Conservation (phyloP, 2,329 filamentous ascomycete species). For the Penicillium sp. region DNA sequence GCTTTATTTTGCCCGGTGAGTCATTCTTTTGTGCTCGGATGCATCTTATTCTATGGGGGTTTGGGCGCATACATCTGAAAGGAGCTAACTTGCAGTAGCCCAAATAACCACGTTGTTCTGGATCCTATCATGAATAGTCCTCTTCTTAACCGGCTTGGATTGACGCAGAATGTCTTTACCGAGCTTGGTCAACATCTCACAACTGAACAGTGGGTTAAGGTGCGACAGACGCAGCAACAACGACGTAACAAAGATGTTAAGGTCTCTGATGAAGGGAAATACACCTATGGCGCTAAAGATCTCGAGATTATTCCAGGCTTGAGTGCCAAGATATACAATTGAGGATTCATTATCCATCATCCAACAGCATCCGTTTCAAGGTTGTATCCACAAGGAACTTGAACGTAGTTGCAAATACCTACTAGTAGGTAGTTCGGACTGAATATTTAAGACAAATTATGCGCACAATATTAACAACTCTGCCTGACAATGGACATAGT, state of each 20-base stretch:
- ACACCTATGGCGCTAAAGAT: slow-evolving; percentile 39
- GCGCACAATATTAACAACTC: too few relatives aligned
- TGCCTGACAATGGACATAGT: too few relatives aligned
- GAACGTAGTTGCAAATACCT: too few relatives aligned
- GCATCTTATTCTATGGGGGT: too few relatives aligned
- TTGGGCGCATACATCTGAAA: too few relatives aligned
- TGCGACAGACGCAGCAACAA: slow-evolving; percentile 50
- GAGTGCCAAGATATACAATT: slow-evolving; percentile 45
- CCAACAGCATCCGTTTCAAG: too few relatives aligned
- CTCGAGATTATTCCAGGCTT: slow-evolving; percentile 49
- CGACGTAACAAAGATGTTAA: slow-evolving; percentile 38
- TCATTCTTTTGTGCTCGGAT: not conserved
- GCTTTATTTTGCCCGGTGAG: slow-evolving; percentile 52
- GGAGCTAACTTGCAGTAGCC: slow-evolving; percentile 24
- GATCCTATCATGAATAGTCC: slow-evolving; percentile 44
- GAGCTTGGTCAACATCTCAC: slow-evolving; percentile 47
- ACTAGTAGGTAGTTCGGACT: too few relatives aligned
- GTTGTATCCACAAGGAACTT: too few relatives aligned
- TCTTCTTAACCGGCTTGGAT: slow-evolving; percentile 41
- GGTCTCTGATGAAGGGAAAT: slow-evolving; percentile 44
- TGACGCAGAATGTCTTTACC: slow-evolving; percentile 44
- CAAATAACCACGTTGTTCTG: slow-evolving; percentile 49
- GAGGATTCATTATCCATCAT: too few relatives aligned
- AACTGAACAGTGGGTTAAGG: slow-evolving; percentile 47
- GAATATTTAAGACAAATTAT: too few relatives aligned